Percentiles rank a stretch among this genome's conserved stretches.
These are phyloP conservation scores for Clonostachys solani DNA, from an alignment of 2,329 filamentous ascomycete species.

Conservation along the genomic window DNA sequence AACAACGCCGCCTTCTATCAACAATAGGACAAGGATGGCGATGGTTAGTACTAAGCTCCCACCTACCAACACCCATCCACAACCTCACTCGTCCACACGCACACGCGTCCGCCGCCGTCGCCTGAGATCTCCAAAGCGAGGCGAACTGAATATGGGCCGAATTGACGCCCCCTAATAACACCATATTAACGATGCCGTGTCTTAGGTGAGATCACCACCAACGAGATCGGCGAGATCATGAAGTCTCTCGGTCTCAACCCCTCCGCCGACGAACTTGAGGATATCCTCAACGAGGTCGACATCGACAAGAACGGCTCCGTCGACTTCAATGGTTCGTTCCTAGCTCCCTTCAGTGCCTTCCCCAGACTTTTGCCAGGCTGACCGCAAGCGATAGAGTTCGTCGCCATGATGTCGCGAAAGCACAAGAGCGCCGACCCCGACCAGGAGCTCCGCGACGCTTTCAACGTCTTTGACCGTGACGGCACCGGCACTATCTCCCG, in stretches of 20 bases:
- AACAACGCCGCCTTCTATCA: not conserved
- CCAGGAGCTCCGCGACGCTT: conserved; percentile 61
- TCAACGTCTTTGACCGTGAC: conserved; percentile 60
- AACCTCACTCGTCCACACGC: not conserved
- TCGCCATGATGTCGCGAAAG: conserved; percentile 62
- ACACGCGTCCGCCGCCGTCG: not conserved
- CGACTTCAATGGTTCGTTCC: conserved; percentile 51
- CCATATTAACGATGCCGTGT: not conserved
- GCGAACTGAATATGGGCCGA: not conserved
- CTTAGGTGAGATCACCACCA: conserved; percentile 58
- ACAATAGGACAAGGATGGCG: conserved; percentile 51
- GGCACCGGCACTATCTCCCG: conserved; percentile 62
- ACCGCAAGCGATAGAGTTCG: conserved; percentile 43
- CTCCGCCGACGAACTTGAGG: conserved; percentile 57
- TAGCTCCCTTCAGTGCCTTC: no score
- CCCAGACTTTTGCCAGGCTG: no score
- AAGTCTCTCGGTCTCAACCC: conserved; percentile 59
- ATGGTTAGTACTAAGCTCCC: conserved; percentile 34
- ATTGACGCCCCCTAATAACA: not conserved
- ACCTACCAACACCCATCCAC: not conserved
- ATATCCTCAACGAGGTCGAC: conserved; percentile 66
- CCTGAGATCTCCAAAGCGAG: not conserved
- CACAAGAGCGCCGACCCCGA: conserved; percentile 59
- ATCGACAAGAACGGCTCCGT: conserved; percentile 62
- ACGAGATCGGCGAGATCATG: conserved; percentile 61